phyloP scores from a whole-genome alignment of 2,329 filamentous ascomycete genomes.

The Hymenoscyphus fructigenus region DNA sequence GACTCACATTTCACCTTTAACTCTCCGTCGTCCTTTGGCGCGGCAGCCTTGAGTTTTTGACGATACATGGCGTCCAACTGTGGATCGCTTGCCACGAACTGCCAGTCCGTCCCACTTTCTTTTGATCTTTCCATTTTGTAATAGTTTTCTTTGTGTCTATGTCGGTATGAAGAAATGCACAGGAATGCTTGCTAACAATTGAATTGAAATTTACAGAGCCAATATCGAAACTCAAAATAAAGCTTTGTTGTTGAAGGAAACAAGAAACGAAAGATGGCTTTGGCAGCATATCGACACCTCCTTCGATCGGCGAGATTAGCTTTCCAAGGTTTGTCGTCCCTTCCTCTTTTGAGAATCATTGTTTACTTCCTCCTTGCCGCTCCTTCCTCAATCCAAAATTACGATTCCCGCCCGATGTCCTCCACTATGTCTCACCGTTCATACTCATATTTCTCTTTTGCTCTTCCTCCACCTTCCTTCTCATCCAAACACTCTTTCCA shows the following conservation, averaged over 20 bases:
- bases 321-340: slow-evolving; percentile 66
- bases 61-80: not conserved
- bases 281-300: slow-evolving; percentile 76
- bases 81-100: not conserved
- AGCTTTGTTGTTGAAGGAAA: not conserved
- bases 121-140: not conserved
- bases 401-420: too few relatives aligned
- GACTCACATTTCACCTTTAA: not conserved
- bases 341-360: not conserved
- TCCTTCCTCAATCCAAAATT: not conserved
- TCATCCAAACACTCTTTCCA: too few relatives aligned
- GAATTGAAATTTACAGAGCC: not conserved
- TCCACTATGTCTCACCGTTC: too few relatives aligned
- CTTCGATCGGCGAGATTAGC: slow-evolving; percentile 79
- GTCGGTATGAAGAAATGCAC: not conserved
- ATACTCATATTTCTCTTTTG: too few relatives aligned
- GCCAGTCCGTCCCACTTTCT: not conserved
- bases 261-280: slow-evolving; percentile 53
- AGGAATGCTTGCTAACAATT: not conserved
- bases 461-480: too few relatives aligned
- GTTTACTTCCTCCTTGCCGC: slow-evolving; percentile 1
- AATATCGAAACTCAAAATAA: not conserved
- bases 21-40: not conserved
- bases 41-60: not conserved
- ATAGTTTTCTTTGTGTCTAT: not conserved